These are phyloP conservation scores for Chytriomyces sp. DNA, from an alignment of 192 early-diverging fungal species.

Conservation along the genomic window DNA sequence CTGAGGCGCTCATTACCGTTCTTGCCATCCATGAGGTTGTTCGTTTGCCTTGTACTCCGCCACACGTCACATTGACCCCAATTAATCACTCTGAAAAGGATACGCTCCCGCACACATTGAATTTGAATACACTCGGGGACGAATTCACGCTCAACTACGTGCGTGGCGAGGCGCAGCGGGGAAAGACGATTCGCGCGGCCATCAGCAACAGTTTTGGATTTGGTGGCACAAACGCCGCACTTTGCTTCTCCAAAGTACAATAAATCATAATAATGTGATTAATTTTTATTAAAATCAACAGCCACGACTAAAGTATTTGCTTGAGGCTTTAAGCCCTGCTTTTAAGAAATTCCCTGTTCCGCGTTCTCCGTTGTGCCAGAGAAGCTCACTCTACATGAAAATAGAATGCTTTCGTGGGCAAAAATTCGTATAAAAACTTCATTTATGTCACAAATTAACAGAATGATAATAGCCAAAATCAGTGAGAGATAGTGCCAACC, in stretches of 20 bases:
- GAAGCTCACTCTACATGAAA: too few relatives aligned
- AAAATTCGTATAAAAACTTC: too few relatives aligned
- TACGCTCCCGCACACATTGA: slow-evolving; percentile 82
- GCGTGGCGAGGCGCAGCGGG: slow-evolving; percentile 63
- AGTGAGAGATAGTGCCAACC: too few relatives aligned
- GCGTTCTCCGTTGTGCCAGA: too few relatives aligned
- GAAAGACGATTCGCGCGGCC: slow-evolving; percentile 60
- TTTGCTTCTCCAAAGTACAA: slow-evolving; percentile 42
- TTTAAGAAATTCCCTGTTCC: too few relatives aligned
- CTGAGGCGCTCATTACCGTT: slow-evolving; percentile 90
- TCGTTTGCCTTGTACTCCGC: background rate
- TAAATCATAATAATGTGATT: background rate
- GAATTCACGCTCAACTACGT: slow-evolving; percentile 87
- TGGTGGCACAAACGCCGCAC: slow-evolving; percentile 62
- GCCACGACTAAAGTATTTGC: too few relatives aligned
- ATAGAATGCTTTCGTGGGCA: too few relatives aligned
- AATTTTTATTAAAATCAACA: too few relatives aligned
- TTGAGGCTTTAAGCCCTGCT: too few relatives aligned
- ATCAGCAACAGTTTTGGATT: slow-evolving; percentile 93
- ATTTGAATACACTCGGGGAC: slow-evolving; percentile 56
- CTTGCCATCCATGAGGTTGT: slow-evolving; percentile 69
- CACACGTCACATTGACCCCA: background rate
- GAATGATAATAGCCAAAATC: too few relatives aligned
- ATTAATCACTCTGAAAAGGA: slow-evolving; percentile 47
- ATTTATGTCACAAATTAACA: too few relatives aligned